phyloP scores from a whole-genome alignment of 208 protist genomes.

The Trypanosoma vivax region DNA sequence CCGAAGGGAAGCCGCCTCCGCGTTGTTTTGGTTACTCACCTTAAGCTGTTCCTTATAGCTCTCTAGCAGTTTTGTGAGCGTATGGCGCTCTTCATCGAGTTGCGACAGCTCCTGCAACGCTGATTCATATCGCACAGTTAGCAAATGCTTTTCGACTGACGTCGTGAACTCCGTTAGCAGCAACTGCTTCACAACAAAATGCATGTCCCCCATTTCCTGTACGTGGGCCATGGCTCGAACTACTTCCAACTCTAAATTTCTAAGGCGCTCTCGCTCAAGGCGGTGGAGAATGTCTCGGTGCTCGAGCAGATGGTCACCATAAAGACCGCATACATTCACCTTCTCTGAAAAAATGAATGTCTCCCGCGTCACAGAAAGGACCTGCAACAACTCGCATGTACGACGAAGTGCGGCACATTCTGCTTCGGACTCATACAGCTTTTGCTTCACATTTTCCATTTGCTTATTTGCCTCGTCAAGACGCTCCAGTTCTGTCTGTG shows the following conservation, averaged over 20 bases:
- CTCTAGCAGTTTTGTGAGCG: background rate
- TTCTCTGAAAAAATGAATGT: slow-evolving; percentile 9
- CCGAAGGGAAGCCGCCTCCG: background rate
- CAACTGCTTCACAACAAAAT: slow-evolving; percentile 5
- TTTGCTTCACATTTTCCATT: slow-evolving; percentile 3
- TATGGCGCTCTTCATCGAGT: slow-evolving; percentile 7
- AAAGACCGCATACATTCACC: too few relatives aligned
- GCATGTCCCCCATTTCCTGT: background rate
- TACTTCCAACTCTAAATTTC: background rate
- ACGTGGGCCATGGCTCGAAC: background rate
- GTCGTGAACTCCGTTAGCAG: too few relatives aligned
- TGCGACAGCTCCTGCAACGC: slow-evolving; percentile 1
- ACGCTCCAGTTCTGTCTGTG: slow-evolving; percentile 8
- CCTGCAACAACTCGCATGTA: slow-evolving; percentile 10
- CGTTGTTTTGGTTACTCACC: background rate
- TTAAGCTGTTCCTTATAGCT: slow-evolving; percentile 3
- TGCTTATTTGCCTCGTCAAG: slow-evolving; percentile 3
- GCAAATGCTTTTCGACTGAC: background rate
- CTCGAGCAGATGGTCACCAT: too few relatives aligned
- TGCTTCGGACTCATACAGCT: background rate
- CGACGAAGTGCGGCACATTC: background rate
- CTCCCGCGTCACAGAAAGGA: slow-evolving; percentile 1
- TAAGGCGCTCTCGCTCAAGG: background rate
- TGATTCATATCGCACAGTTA: background rate
- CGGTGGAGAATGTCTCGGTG: too few relatives aligned